Evolutionary conservation across 768 basidiomycete genomes (phyloP).

Genomic region (Serpula lacrymans): DNA sequence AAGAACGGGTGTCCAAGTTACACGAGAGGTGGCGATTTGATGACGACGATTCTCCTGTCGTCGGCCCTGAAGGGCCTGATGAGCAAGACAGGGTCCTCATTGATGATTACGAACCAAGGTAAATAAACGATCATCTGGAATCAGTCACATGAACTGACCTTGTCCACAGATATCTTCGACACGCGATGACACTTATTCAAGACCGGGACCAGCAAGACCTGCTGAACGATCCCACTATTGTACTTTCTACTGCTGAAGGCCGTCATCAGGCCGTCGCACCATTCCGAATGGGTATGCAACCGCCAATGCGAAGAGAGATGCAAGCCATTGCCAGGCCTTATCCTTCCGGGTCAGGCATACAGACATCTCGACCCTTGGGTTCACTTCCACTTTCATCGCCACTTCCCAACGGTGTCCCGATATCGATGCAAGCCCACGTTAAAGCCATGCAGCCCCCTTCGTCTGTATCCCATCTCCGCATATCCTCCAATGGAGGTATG

Average conservation of each 20-base stretch:
- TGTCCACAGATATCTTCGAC: conserved; percentile 45
- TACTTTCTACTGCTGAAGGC: conserved; percentile 43
- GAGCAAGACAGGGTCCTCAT: conserved; percentile 68
- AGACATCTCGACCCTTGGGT: conserved; percentile 1
- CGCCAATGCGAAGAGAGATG: conserved; percentile 23
- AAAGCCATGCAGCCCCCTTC: conserved; percentile 58
- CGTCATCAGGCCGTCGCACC: conserved; percentile 49
- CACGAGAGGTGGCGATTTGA: conserved; percentile 70
- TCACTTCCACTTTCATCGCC: conserved; percentile 17
- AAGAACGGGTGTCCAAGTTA: conserved; percentile 41
- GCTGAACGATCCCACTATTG: conserved; percentile 48
- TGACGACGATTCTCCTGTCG: conserved; percentile 53
- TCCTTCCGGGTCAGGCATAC: conserved; percentile 21
- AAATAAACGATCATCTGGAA: conserved; percentile 7
- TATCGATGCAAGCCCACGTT: conserved; percentile 57
- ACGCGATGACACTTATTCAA: conserved; percentile 52
- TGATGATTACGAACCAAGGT: conserved; percentile 66
- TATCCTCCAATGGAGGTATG: conserved; percentile 56
- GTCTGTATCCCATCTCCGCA: conserved; percentile 54
- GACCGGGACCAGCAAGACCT: conserved; percentile 52
- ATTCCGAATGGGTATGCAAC: conserved; percentile 36
- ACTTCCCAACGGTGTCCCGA: conserved; percentile 45
- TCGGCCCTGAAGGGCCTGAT: conserved; percentile 57
- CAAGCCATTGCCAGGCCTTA: conserved; percentile 17
- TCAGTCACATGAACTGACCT: conserved; percentile 6